A percentile compares a stretch with the other conserved stretches of the same genome.
phyloP scores from a whole-genome alignment of 2,329 filamentous ascomycete genomes.

The Cladosporium colombiae region DNA sequence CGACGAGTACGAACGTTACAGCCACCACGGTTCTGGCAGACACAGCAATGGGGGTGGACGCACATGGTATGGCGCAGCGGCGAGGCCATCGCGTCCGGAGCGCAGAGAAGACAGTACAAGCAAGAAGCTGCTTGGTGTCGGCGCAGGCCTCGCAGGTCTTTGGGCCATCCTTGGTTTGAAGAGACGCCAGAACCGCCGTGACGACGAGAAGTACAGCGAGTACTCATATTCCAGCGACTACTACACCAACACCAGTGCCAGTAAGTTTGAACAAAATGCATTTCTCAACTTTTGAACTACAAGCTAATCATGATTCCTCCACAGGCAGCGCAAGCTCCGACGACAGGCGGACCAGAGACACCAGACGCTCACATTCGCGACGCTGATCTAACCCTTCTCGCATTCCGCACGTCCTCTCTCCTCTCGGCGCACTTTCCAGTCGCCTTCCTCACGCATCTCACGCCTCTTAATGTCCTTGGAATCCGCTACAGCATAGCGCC shows the following conservation, averaged over 20 bases:
- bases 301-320: slow-evolving; percentile 27
- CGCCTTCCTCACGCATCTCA: slow-evolving; percentile 15
- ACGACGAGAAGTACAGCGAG: slow-evolving; percentile 46
- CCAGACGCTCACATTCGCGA: slow-evolving; percentile 31
- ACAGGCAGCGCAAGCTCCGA: slow-evolving; percentile 50
- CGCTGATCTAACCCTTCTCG: slow-evolving; percentile 18
- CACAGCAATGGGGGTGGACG: slow-evolving; percentile 43
- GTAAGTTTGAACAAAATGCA: slow-evolving; percentile 41
- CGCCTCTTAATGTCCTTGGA: slow-evolving; percentile 5
- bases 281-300: too few species aligned
- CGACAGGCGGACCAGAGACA: slow-evolving; percentile 44
- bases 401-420: slow-evolving; percentile 13
- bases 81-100: slow-evolving; percentile 35
- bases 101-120: slow-evolving; percentile 36
- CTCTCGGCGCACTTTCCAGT: not conserved
- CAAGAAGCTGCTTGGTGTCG: slow-evolving; percentile 39
- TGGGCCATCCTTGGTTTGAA: slow-evolving; percentile 50
- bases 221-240: slow-evolving; percentile 47
- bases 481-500: slow-evolving; percentile 20
- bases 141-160: slow-evolving; percentile 46
- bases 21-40: slow-evolving; percentile 54
- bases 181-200: slow-evolving; percentile 39
- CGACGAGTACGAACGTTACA: slow-evolving; percentile 62
- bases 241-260: slow-evolving; percentile 50
- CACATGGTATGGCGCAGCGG: slow-evolving; percentile 48